These are phyloP conservation scores for Cylindrotheca closterium DNA, from an alignment of 108 stramenopile species.

Conservation along the genomic window DNA sequence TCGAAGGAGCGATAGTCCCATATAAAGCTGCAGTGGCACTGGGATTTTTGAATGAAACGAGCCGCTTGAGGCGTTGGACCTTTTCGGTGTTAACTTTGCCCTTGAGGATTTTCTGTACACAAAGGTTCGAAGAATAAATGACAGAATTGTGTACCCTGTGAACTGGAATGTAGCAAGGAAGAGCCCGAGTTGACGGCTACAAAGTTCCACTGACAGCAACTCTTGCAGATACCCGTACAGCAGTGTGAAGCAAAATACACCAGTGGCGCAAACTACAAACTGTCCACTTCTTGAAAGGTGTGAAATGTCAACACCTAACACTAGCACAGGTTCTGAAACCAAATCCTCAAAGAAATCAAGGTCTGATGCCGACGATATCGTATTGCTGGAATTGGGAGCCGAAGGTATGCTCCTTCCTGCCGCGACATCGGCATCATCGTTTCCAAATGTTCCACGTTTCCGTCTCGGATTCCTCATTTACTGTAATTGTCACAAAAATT, in stretches of 20 bases:
- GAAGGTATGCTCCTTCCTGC: constrained; percentile 21
- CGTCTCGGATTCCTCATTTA: constrained; percentile 9
- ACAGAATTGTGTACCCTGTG: constrained; percentile 67
- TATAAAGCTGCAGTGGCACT: constrained; percentile 71
- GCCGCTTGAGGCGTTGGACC: background rate
- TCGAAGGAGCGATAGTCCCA: constrained; percentile 71
- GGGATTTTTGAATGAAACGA: constrained; percentile 2
- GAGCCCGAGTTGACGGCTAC: constrained; percentile 76
- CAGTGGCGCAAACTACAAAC: constrained; percentile 71
- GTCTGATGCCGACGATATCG: constrained; percentile 30
- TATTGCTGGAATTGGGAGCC: constrained; percentile 15
- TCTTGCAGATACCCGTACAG: constrained; percentile 90
- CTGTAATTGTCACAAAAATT: background rate
- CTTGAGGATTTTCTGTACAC: constrained; percentile 40
- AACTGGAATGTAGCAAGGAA: constrained; percentile 84
- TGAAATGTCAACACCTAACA: constrained; percentile 77
- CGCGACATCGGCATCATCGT: constrained; percentile 34
- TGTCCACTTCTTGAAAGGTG: constrained; percentile 52
- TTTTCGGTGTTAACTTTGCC: constrained; percentile 7
- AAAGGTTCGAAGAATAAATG: constrained; percentile 46
- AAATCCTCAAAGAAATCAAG: constrained; percentile 67
- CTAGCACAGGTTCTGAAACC: constrained; percentile 57
- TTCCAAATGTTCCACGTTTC: constrained; percentile 1
- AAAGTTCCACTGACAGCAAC: constrained; percentile 74
- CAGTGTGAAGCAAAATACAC: constrained; percentile 78